phyloP scores from a whole-genome alignment of 192 early-diverging fungal species.

The Coemansia sp. region DNA sequence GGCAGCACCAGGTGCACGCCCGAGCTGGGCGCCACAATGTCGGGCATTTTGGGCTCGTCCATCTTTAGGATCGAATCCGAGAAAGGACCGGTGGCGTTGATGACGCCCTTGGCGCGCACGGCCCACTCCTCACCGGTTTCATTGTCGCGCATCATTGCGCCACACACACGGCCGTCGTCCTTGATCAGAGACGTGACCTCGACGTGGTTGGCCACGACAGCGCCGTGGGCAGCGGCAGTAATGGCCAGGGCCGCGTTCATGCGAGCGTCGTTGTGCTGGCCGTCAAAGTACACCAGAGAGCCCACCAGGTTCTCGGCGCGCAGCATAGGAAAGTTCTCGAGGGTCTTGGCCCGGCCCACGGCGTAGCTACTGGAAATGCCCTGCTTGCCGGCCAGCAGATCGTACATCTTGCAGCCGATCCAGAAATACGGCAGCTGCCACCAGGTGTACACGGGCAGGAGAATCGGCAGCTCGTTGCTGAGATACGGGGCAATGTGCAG shows the following conservation, averaged over 20 bases:
- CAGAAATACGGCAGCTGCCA: conserved; percentile 98
- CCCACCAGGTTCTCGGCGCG: conserved; percentile 81
- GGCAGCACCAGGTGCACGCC: conserved; percentile 94
- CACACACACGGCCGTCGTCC: conserved; percentile 54
- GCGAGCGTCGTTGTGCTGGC: conserved; percentile 94
- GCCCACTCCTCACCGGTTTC: conserved; percentile 83
- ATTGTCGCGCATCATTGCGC: conserved; percentile 75
- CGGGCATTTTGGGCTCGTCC: conserved; percentile 67
- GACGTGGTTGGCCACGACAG: conserved; percentile 87
- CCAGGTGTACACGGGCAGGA: conserved; percentile 92
- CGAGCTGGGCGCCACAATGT: conserved; percentile 89
- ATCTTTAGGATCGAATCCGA: conserved; percentile 84
- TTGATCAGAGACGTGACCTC: conserved; percentile 83
- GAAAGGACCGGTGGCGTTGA: conserved; percentile 82
- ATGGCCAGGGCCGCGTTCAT: conserved; percentile 94
- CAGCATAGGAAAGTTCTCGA: conserved; percentile 96
- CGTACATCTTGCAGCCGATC: conserved; percentile 90
- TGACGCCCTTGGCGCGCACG: conserved; percentile 84
- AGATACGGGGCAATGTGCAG: conserved; percentile 95
- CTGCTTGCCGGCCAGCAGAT: conserved; percentile 79
- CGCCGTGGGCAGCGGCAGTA: conserved; percentile 86
- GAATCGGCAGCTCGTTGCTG: conserved; percentile 85
- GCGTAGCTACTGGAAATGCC: conserved; percentile 79
- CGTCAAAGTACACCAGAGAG: conserved; percentile 96
- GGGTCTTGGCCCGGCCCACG: conserved; percentile 73